These are phyloP conservation scores for Hygrocybe punicea DNA, from an alignment of 768 basidiomycete genomes.

Conservation along the genomic window DNA sequence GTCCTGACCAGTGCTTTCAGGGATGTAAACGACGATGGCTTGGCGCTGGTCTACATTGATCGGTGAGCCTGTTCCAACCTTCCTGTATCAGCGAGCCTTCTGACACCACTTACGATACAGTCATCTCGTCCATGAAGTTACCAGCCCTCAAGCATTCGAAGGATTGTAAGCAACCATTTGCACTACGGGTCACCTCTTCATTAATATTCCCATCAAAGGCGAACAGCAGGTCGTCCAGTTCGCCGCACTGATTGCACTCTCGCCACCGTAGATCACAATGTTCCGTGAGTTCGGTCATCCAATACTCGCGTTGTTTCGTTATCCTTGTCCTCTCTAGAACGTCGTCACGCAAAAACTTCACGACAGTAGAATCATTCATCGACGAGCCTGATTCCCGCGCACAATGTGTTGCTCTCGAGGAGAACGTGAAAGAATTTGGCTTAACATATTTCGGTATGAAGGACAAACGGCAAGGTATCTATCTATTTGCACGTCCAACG, in stretches of 20 bases:
- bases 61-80: slow-evolving; percentile 42
- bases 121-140: slow-evolving; percentile 83
- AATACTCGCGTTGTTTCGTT: not conserved
- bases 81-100: not conserved
- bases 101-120: slow-evolving; percentile 27
- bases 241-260: slow-evolving; percentile 86
- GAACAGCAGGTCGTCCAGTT: slow-evolving; percentile 71
- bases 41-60: slow-evolving; percentile 81
- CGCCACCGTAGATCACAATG: slow-evolving; percentile 85
- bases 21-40: slow-evolving; percentile 68
- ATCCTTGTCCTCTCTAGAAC: slow-evolving; percentile 46
- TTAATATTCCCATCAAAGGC: slow-evolving; percentile 38
- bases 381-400: slow-evolving; percentile 81
- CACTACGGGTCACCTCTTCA: slow-evolving; percentile 1
- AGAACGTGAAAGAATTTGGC: slow-evolving; percentile 88
- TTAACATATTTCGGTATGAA: slow-evolving; percentile 90
- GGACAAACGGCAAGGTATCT: slow-evolving; percentile 77
- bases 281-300: slow-evolving; percentile 57
- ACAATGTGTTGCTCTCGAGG: slow-evolving; percentile 79
- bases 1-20: slow-evolving; percentile 33
- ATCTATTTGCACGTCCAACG: slow-evolving; percentile 3
- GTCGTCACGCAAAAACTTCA: slow-evolving; percentile 69
- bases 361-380: slow-evolving; percentile 68
- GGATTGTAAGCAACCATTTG: slow-evolving; percentile 54
- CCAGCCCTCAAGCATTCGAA: slow-evolving; percentile 91